Conservation (phyloP, 2,329 filamentous ascomycete genomes). For the Neofusicoccum sp. region DNA sequence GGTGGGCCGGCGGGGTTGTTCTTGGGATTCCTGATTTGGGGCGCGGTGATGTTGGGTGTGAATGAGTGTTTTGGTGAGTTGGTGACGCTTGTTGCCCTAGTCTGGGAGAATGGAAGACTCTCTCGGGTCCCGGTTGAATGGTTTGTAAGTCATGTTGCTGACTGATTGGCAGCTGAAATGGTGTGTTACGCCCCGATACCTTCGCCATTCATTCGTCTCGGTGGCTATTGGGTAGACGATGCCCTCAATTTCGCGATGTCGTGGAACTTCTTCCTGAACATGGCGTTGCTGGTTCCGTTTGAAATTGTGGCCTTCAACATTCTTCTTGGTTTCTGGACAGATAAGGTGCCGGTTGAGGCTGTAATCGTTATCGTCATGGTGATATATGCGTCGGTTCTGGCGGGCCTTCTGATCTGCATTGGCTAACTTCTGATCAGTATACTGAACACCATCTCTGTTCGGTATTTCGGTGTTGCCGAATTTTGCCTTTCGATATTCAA, state of each 20-base stretch:
- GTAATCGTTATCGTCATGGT: slow-evolving; percentile 13
- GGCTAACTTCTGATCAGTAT: slow-evolving; percentile 19
- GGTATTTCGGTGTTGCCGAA: slow-evolving; percentile 53
- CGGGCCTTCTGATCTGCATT: too few species aligned
- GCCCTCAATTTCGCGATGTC: slow-evolving; percentile 26
- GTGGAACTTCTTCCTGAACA: slow-evolving; percentile 33
- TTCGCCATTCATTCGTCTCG: slow-evolving; percentile 11
- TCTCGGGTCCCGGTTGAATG: too few species aligned
- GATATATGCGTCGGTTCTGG: background rate
- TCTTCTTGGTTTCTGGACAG: slow-evolving; percentile 49
- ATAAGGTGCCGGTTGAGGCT: slow-evolving; percentile 24
- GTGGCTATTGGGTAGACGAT: slow-evolving; percentile 21
- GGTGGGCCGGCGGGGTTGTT: slow-evolving; percentile 9
- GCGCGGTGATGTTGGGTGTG: slow-evolving; percentile 10
- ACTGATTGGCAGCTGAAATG: slow-evolving; percentile 4
- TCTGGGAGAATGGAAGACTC: background rate
- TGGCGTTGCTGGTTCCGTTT: slow-evolving; percentile 44
- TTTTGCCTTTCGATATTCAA: slow-evolving; percentile 52
- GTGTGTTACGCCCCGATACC: slow-evolving; percentile 13
- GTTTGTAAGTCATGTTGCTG: background rate
- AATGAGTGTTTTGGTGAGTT: slow-evolving; percentile 15
- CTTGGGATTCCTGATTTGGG: slow-evolving; percentile 9
- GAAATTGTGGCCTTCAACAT: slow-evolving; percentile 43
- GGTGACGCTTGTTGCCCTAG: background rate
- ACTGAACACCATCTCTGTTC: slow-evolving; percentile 54